Evolutionary conservation across 192 early-diverging fungal species (phyloP).

Genomic region (Umbelopsis ramanniana): DNA sequence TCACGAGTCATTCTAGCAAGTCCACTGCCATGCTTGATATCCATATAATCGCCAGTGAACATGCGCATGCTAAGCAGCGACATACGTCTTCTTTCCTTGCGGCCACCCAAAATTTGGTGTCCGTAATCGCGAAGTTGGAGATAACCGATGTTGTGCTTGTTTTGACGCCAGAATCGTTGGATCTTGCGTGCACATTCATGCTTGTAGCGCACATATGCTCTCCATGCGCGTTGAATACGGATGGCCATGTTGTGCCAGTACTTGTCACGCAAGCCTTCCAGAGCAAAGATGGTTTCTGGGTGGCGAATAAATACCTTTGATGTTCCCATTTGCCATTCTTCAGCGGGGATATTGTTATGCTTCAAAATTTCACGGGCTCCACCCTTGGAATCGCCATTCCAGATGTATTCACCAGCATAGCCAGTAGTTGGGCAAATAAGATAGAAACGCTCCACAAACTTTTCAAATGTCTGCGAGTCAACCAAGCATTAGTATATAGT

Average conservation of each 20-base stretch:
- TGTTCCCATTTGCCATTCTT: slow-evolving; percentile 96
- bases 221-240: slow-evolving; percentile 91
- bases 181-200: slow-evolving; percentile 69
- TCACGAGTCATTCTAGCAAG: slow-evolving; percentile 51
- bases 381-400: slow-evolving; percentile 75
- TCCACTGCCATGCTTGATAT: slow-evolving; percentile 54
- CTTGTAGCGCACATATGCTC: slow-evolving; percentile 72
- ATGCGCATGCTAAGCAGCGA: slow-evolving; percentile 80
- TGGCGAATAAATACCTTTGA: slow-evolving; percentile 96
- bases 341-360: slow-evolving; percentile 78
- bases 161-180: slow-evolving; percentile 76
- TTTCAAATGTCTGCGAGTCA: slow-evolving; percentile 39
- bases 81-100: slow-evolving; percentile 93
- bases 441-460: slow-evolving; percentile 75
- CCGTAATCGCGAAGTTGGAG: slow-evolving; percentile 93
- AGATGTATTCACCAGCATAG: slow-evolving; percentile 82
- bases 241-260: slow-evolving; percentile 97
- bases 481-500: background rate
- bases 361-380: slow-evolving; percentile 84
- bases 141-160: slow-evolving; percentile 88
- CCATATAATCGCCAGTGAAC: slow-evolving; percentile 92
- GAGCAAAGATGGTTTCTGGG: slow-evolving; percentile 90
- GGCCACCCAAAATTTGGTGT: slow-evolving; percentile 82
- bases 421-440: slow-evolving; percentile 74
- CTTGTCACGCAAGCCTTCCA: slow-evolving; percentile 91